A percentile compares a stretch with the other conserved stretches of the same genome.
Conservation (phyloP, 441 rosid species). For the Oxalis stricta region DNA sequence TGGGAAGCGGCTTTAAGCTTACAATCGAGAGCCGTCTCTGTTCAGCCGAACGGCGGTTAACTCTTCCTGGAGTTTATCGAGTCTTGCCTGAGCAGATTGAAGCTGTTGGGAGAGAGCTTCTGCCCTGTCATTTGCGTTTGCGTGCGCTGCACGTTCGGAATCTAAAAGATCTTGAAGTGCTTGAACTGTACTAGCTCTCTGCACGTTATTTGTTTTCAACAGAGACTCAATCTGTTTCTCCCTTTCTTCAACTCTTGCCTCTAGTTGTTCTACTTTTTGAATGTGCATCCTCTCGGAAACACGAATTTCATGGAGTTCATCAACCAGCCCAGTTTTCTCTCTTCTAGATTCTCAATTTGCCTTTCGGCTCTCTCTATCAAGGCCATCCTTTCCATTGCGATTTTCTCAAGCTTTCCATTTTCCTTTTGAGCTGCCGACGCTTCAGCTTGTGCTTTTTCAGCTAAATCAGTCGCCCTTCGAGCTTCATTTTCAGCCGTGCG, state of each 20-base stretch:
- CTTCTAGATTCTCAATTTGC: conserved; percentile 66
- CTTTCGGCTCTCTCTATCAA: conserved; percentile 76
- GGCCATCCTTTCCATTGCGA: conserved; percentile 93
- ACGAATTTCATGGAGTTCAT: conserved; percentile 45
- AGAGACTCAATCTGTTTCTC: conserved; percentile 83
- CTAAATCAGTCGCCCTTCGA: conserved; percentile 75
- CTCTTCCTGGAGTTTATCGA: conserved; percentile 77
- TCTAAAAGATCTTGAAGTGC: conserved; percentile 70
- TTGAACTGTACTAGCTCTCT: conserved; percentile 70
- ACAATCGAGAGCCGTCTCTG: conserved; percentile 72
- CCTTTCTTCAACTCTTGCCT: conserved; percentile 86
- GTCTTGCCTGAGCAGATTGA: conserved; percentile 69
- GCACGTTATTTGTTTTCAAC: conserved; percentile 60
- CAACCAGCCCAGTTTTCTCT: conserved; percentile 47
- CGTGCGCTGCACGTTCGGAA: conserved; percentile 72
- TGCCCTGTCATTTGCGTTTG: conserved; percentile 58
- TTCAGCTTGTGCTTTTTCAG: conserved; percentile 79
- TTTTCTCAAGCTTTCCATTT: conserved; percentile 59
- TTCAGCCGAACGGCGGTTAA: conserved; percentile 71
- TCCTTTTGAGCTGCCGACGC: conserved; percentile 74
- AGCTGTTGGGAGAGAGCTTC: conserved; percentile 75
- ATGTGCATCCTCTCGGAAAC: conserved; percentile 57
- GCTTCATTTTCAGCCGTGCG: conserved; percentile 74
- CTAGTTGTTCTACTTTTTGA: conserved; percentile 58
- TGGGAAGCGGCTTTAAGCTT: conserved; percentile 70